A percentile compares a stretch with the other conserved stretches of the same genome.
Conservation (phyloP, 2,329 filamentous ascomycete genomes). For the Acrodontium crateriforme region DNA sequence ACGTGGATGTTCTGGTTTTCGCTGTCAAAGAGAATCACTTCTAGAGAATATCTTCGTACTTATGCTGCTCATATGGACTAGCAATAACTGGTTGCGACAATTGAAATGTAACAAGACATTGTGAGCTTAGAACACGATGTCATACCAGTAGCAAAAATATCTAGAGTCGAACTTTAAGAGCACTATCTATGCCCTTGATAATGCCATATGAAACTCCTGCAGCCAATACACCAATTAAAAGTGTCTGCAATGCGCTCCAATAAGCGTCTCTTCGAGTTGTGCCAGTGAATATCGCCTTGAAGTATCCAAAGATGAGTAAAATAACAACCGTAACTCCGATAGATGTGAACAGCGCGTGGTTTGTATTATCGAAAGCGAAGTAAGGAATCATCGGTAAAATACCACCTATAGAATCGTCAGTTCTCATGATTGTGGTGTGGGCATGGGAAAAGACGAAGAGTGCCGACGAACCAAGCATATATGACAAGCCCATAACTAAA, state of each 20-base stretch:
- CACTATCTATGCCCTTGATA: constrained; percentile 23
- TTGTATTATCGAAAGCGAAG: constrained; percentile 28
- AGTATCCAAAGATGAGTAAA: constrained; percentile 38
- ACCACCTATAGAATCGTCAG: constrained; percentile 21
- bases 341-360: constrained; percentile 33
- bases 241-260: constrained; percentile 22
- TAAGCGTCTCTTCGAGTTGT: constrained; percentile 13
- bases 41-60: too few species aligned
- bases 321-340: constrained; percentile 38
- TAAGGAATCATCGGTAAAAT: constrained; percentile 38
- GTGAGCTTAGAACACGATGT: too few species aligned
- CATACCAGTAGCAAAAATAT: too few species aligned
- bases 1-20: too few species aligned
- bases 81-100: too few species aligned
- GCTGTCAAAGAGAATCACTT: too few species aligned
- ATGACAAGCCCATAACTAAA: constrained; percentile 26
- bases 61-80: too few species aligned
- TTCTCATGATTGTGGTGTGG: not conserved
- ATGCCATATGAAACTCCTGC: constrained; percentile 25
- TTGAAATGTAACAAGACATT: too few species aligned
- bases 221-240: constrained; percentile 24
- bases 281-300: constrained; percentile 28
- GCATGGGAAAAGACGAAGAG: constrained; percentile 2
- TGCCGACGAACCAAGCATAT: constrained; percentile 21
- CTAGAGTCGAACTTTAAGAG: too few species aligned